phyloP scores from a whole-genome alignment of 352 stramenopile genomes.

The Phytophthora pini region DNA sequence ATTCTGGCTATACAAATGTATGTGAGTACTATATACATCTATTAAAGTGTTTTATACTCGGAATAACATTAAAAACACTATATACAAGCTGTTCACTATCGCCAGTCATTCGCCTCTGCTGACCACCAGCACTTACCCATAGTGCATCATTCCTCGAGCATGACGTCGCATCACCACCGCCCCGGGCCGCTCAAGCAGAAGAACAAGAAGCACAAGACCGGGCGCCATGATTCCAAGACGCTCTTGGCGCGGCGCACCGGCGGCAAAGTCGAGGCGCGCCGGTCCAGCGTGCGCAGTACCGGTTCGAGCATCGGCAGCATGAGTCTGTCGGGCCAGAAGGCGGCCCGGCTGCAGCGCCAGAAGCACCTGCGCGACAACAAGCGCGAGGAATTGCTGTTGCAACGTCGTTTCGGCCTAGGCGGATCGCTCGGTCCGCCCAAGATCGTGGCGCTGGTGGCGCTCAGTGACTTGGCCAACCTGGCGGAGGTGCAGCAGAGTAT shows the following conservation, averaged over 20 bases:
- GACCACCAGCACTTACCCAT: constrained; percentile 22
- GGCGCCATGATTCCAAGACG: constrained; percentile 86
- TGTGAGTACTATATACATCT: not conserved
- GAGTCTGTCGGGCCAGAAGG: constrained; percentile 74
- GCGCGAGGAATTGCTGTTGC: constrained; percentile 83
- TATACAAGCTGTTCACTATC: not conserved
- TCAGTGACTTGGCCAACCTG: constrained; percentile 74
- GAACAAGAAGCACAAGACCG: constrained; percentile 94
- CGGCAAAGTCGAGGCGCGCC: constrained; percentile 76
- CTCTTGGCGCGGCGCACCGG: constrained; percentile 66
- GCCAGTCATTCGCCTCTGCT: constrained; percentile 16
- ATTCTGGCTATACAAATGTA: not conserved
- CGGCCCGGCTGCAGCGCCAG: constrained; percentile 77
- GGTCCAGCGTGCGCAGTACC: constrained; percentile 47
- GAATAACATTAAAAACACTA: too few species aligned
- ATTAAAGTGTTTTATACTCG: not conserved
- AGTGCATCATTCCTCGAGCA: constrained; percentile 34
- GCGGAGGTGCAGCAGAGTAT: constrained; percentile 68
- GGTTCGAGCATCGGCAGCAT: constrained; percentile 50
- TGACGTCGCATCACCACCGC: constrained; percentile 86
- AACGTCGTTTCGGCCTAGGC: constrained; percentile 83
- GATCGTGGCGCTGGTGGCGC: constrained; percentile 84
- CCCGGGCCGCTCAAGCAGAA: constrained; percentile 90
- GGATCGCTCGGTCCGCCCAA: constrained; percentile 78
- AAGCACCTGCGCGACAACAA: constrained; percentile 89